Percentiles rank a stretch among this genome's conserved stretches.
phyloP scores from a whole-genome alignment of 1,284 basidiomycete genomes.

The Trichosporon coremiiforme region DNA sequence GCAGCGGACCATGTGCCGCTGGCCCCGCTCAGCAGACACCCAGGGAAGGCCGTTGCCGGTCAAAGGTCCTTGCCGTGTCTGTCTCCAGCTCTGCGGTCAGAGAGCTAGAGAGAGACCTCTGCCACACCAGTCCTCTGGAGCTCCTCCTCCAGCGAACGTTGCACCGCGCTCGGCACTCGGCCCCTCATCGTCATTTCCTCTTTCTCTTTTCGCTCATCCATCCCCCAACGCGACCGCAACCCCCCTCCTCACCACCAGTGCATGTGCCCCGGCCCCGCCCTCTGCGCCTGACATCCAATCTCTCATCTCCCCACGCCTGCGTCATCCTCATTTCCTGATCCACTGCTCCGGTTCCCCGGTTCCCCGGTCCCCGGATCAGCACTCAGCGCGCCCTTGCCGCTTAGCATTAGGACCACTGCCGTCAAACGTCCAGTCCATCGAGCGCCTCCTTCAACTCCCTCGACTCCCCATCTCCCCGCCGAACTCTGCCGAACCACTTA shows the following conservation, averaged over 20 bases:
- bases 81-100: not conserved
- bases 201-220: conserved; percentile 2
- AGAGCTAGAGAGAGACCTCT: too few relatives aligned
- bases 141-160: not conserved
- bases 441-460: not conserved
- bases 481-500: conserved; percentile 1
- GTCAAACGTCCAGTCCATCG: not conserved
- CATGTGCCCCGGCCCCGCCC: not conserved
- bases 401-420: not conserved
- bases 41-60: not conserved
- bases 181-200: not conserved
- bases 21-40: not conserved
- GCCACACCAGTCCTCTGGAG: too few relatives aligned
- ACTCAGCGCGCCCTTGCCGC: not conserved
- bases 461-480: not conserved
- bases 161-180: not conserved
- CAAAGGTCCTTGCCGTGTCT: not conserved
- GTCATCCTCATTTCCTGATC: conserved; percentile 9
- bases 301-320: not conserved
- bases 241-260: not conserved
- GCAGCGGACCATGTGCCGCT: not conserved
- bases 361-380: not conserved
- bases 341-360: not conserved
- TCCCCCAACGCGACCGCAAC: not conserved
- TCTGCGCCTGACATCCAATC: not conserved